Evolutionary conservation across 306 rosid genomes (phyloP), one percentile per base, ranked within the genome.

Genomic region (Quercus bicolor): DNA sequence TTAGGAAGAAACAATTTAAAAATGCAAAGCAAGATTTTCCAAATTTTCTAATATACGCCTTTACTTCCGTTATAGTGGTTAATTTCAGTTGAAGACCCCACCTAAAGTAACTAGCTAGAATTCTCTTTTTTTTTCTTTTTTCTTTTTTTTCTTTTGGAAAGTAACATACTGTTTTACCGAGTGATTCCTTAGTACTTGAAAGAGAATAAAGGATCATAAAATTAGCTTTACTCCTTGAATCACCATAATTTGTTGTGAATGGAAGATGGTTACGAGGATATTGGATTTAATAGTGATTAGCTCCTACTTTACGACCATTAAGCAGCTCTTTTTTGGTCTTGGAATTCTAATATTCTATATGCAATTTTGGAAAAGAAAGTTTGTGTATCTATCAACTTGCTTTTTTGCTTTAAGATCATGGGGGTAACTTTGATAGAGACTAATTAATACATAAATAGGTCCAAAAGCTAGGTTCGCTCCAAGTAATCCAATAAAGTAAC

Each of bases 51-150:
- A 19, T 48, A 24, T 26, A 40, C 45, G 61, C 72, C 73, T 84
- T 83, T 68, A 85, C 84, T 82, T 85, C 92, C n/a, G 93, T 91
- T 91, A 88, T 85, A 84, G 91, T 83, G 87, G 95, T 88, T 91
- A 84, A 18, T 85, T 85, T 85, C 90, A 68, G 92, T 91, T 93
- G 86, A 84, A 83, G 83, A 80, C 62, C 86, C 73, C 74, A 79
- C 84, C 18, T 37, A 73, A 62, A 15, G 69, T 86, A 45, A 56
- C 53, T 52, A 64, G 69, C 64, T 23, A 68, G 33, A 73, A 74
- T 66, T 76, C 24, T 80, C 37, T 69, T 59, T 26, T 33, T 5
- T 33, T 33, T 33, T 31, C 5, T 33, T 33, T 66, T 76, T 26
- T 26, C 28, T 80, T 26, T 65, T 59, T 43, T 70, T 72, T 45